phyloP scores from a whole-genome alignment of 352 stramenopile genomes.

The Thraustochytrium striatum region DNA sequence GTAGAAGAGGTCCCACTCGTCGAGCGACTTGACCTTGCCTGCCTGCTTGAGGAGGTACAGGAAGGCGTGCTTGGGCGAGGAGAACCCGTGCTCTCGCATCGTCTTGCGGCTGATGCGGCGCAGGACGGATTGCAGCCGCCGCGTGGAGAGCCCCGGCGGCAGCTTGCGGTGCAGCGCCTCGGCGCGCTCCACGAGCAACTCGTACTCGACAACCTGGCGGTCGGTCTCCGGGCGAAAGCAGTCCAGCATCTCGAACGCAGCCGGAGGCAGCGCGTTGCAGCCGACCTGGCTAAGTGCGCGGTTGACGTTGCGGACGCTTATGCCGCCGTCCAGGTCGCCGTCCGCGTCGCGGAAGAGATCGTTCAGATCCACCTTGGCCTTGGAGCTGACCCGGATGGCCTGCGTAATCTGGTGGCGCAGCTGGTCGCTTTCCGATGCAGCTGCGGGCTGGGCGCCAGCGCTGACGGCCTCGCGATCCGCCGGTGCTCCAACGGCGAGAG shows the following conservation, averaged over 20 bases:
- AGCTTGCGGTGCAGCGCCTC: not conserved
- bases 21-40: not conserved
- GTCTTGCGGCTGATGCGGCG: not conserved
- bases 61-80: not conserved
- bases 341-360: not conserved
- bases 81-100: not conserved
- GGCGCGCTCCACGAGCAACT: slow-evolving; percentile 1
- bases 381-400: not conserved
- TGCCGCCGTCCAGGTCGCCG: slow-evolving; percentile 26
- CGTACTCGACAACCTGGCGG: not conserved
- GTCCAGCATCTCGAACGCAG: not conserved
- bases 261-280: not conserved
- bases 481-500: not conserved
- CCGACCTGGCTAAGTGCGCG: not conserved
- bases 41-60: not conserved
- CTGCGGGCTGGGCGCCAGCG: not conserved
- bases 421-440: not conserved
- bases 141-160: not conserved
- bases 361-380: slow-evolving; percentile 9
- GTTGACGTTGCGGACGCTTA: slow-evolving; percentile 14
- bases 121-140: not conserved
- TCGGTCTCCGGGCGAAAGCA: not conserved
- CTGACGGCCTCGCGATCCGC: not conserved
- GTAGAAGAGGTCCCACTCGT: not conserved
- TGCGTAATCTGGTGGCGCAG: not conserved